Evolutionary conservation across 352 stramenopile genomes (phyloP).

Genomic region (Pythium aphanidermatum): DNA sequence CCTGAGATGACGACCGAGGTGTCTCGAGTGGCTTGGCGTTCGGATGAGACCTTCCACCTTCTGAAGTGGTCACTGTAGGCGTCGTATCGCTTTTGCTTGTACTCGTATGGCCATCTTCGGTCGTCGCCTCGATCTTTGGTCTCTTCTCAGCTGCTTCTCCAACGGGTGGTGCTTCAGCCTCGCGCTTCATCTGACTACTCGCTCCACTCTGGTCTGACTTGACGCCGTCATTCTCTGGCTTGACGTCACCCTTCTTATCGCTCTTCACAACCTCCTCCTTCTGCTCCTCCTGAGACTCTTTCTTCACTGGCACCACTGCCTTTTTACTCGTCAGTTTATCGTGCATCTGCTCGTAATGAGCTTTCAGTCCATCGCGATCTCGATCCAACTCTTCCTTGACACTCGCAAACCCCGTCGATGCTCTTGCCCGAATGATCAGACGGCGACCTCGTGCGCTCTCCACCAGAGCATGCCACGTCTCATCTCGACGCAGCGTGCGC

Average conservation of each 20-base stretch:
- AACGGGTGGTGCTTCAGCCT: neutral
- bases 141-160: neutral
- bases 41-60: neutral
- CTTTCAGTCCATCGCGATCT: constrained; percentile 20
- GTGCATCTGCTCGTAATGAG: constrained; percentile 70
- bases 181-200: too few species aligned
- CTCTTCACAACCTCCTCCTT: constrained; percentile 10
- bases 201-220: too few species aligned
- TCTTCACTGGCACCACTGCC: constrained; percentile 8
- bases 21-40: neutral
- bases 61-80: too few species aligned
- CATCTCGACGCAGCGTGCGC: constrained; percentile 62
- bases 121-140: neutral
- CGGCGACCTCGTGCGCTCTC: constrained; percentile 60
- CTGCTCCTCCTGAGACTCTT: constrained; percentile 33
- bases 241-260: too few species aligned
- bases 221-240: too few species aligned
- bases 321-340: constrained; percentile 47
- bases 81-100: too few species aligned
- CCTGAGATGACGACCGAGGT: neutral
- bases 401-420: constrained; percentile 1
- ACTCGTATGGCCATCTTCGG: neutral
- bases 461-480: constrained; percentile 76
- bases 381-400: constrained; percentile 17
- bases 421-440: constrained; percentile 47